A percentile compares a stretch with the other conserved stretches of the same genome.
phyloP scores from a whole-genome alignment of 2,329 filamentous ascomycete species.

The Pseudogymnoascus sp. region DNA sequence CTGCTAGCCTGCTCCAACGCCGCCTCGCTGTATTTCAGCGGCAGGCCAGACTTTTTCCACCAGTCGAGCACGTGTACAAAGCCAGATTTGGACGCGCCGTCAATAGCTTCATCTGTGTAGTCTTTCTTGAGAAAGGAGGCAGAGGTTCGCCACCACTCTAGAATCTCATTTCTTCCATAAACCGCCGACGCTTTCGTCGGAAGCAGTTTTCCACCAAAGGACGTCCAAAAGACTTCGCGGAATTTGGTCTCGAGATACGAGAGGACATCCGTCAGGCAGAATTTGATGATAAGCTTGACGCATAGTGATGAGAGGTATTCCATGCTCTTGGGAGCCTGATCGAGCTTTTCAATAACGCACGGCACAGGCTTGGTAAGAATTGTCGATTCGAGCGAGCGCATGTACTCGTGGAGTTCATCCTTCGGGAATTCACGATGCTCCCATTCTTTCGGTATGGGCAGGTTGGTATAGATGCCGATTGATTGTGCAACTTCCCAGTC shows the following conservation, averaged over 20 bases:
- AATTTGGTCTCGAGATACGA: slow-evolving; percentile 60
- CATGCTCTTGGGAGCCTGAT: slow-evolving; percentile 62
- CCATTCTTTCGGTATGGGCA: slow-evolving; percentile 70
- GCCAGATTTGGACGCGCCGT: slow-evolving; percentile 78
- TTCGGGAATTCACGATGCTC: slow-evolving; percentile 32
- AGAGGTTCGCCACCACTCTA: slow-evolving; percentile 87
- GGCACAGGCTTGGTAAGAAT: slow-evolving; percentile 65
- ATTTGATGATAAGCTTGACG: slow-evolving; percentile 85
- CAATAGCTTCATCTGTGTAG: slow-evolving; percentile 70
- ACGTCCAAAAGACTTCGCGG: slow-evolving; percentile 75
- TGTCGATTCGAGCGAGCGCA: slow-evolving; percentile 76
- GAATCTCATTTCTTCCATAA: slow-evolving; percentile 74
- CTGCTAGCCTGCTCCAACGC: slow-evolving; percentile 82
- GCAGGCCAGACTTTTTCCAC: slow-evolving; percentile 78
- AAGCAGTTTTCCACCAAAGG: slow-evolving; percentile 72
- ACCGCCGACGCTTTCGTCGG: slow-evolving; percentile 83
- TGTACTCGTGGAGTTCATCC: slow-evolving; percentile 62
- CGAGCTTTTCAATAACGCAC: slow-evolving; percentile 67
- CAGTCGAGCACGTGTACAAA: slow-evolving; percentile 81
- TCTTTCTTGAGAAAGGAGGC: slow-evolving; percentile 78
- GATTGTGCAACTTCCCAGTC: slow-evolving; percentile 89
- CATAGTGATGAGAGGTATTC: slow-evolving; percentile 68
- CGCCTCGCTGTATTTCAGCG: slow-evolving; percentile 76
- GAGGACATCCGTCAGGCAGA: slow-evolving; percentile 73
- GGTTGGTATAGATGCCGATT: slow-evolving; percentile 70